These are phyloP conservation scores for Mortierella alpina DNA, from an alignment of 192 early-diverging fungal species.

Conservation along the genomic window DNA sequence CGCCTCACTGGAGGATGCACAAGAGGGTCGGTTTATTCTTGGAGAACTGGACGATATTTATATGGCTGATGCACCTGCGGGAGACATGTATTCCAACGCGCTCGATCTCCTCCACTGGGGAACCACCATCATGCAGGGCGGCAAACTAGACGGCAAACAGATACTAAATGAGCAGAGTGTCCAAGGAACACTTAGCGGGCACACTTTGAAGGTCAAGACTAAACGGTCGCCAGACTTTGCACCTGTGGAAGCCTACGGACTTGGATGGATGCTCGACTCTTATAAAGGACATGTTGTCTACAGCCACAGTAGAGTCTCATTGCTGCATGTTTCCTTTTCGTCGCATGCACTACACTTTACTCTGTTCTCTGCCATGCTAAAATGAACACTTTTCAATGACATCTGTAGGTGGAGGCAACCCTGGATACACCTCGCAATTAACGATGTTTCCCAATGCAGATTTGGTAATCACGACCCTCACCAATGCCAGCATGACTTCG, in stretches of 20 bases:
- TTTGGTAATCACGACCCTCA: neutral
- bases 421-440: neutral
- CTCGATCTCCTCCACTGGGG: slow-evolving; percentile 21
- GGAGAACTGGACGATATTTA: neutral
- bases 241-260: neutral
- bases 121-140: neutral
- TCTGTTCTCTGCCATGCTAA: too few species aligned
- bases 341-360: neutral
- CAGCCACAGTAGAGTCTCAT: slow-evolving; percentile 5
- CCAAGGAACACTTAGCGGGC: neutral
- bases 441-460: slow-evolving; percentile 10
- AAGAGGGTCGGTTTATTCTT: slow-evolving; percentile 17
- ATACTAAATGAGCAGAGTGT: slow-evolving; percentile 8
- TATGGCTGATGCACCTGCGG: slow-evolving; percentile 4
- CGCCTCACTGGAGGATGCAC: slow-evolving; percentile 20
- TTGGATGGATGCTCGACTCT: slow-evolving; percentile 21
- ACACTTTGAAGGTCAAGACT: neutral
- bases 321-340: slow-evolving; percentile 2
- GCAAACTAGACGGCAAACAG: slow-evolving; percentile 15
- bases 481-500: neutral
- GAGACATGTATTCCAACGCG: slow-evolving; percentile 25
- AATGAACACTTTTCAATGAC: neutral
- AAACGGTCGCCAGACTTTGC: neutral
- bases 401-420: slow-evolving; percentile 5
- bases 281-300: slow-evolving; percentile 16